Percentiles rank a stretch among this genome's conserved stretches.
These are phyloP conservation scores for Phlebopus sp. DNA, from an alignment of 1,284 basidiomycete genomes.

Conservation along the genomic window DNA sequence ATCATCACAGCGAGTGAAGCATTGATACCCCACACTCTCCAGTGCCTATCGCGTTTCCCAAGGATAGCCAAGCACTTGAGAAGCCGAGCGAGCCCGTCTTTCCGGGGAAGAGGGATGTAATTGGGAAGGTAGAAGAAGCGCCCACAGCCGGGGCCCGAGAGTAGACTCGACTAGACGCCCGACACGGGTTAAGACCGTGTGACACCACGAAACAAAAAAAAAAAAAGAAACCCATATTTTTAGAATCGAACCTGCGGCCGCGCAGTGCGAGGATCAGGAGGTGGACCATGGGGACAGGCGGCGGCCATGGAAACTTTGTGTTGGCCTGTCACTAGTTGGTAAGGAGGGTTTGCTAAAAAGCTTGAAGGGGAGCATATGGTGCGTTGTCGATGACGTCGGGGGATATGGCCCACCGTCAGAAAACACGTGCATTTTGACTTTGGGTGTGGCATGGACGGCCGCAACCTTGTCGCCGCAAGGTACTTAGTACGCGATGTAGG, in stretches of 20 bases:
- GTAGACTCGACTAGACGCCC: too few relatives aligned
- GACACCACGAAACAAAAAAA: too few relatives aligned
- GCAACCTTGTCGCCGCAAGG: slow-evolving; percentile 37
- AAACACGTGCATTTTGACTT: slow-evolving; percentile 7
- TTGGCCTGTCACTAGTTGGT: too few relatives aligned
- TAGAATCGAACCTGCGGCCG: slow-evolving; percentile 4
- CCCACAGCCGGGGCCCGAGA: slow-evolving; percentile 9
- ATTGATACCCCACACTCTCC: slow-evolving; percentile 15
- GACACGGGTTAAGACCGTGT: too few relatives aligned
- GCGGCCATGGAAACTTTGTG: too few relatives aligned
- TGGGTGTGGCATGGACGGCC: slow-evolving; percentile 23
- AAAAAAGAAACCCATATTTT: too few relatives aligned
- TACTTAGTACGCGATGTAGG: slow-evolving; percentile 45
- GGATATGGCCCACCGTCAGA: slow-evolving; percentile 8
- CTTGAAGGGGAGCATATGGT: slow-evolving; percentile 12
- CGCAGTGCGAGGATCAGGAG: slow-evolving; percentile 13
- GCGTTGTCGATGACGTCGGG: slow-evolving; percentile 11
- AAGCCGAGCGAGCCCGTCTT: slow-evolving; percentile 12
- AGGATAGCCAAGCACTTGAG: slow-evolving; percentile 15
- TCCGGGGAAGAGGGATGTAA: slow-evolving; percentile 12
- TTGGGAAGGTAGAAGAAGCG: slow-evolving; percentile 13
- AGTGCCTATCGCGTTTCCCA: slow-evolving; percentile 19
- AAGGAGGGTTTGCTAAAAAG: too few relatives aligned
- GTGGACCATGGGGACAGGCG: too few relatives aligned
- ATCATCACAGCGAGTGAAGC: slow-evolving; percentile 16